Evolutionary conservation across 108 stramenopile species (phyloP).

Genomic region (Cyclotella sp.): DNA sequence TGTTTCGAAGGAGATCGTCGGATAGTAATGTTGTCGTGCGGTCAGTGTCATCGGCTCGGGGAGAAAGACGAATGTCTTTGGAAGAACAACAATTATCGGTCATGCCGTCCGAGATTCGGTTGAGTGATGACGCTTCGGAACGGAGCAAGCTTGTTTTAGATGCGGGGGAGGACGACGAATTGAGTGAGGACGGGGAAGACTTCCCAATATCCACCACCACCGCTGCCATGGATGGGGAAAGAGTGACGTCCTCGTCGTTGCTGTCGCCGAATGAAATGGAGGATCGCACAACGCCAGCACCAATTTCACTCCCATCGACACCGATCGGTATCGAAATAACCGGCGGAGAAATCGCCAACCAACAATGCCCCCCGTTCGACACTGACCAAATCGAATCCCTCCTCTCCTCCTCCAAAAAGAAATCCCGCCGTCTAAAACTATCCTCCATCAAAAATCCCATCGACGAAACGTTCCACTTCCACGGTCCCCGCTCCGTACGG

Average conservation of each 20-base stretch:
- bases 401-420: not conserved
- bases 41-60: too few relatives aligned
- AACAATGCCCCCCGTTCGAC: not conserved
- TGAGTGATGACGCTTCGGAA: too few relatives aligned
- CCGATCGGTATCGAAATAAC: too few relatives aligned
- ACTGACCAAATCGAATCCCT: not conserved
- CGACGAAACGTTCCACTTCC: slow-evolving; percentile 39
- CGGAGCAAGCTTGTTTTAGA: too few relatives aligned
- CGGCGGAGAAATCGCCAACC: not conserved
- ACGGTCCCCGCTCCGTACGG: slow-evolving; percentile 36
- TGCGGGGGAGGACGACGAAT: not conserved
- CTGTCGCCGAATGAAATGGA: too few relatives aligned
- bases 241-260: too few relatives aligned
- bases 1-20: not conserved
- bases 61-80: not conserved
- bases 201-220: not conserved
- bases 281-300: too few relatives aligned
- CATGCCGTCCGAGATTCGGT: not conserved
- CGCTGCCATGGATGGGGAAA: not conserved
- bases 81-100: not conserved
- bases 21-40: too few relatives aligned
- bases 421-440: not conserved
- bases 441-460: not conserved
- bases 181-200: not conserved
- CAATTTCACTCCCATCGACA: too few relatives aligned